These are phyloP conservation scores for Talaromyces sp. DNA, from an alignment of 2,329 filamentous ascomycete genomes.

Conservation along the genomic window DNA sequence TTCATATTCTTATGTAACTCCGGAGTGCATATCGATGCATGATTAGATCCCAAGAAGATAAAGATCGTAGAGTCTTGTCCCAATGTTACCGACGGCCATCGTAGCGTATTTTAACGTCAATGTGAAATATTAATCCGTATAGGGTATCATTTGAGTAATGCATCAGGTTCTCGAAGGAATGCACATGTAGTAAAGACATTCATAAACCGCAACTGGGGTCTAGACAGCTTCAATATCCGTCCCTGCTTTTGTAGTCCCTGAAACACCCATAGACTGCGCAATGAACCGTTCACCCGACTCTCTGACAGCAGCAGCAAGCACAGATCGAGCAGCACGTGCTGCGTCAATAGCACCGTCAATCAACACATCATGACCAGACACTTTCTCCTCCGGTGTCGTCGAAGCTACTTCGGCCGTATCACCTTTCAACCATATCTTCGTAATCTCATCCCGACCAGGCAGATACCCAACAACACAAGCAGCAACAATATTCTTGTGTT, in stretches of 20 bases:
- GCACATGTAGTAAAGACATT: not conserved
- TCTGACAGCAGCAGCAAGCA: slow-evolving; percentile 61
- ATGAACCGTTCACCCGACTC: slow-evolving; percentile 53
- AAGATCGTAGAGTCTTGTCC: not conserved
- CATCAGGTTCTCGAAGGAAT: not conserved
- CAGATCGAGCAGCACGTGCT: slow-evolving; percentile 58
- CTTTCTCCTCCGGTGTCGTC: slow-evolving; percentile 29
- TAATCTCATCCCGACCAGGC: slow-evolving; percentile 82
- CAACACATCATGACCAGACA: slow-evolving; percentile 51
- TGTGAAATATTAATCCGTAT: not conserved
- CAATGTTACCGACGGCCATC: not conserved
- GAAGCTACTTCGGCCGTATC: slow-evolving; percentile 45
- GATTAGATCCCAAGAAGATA: not conserved
- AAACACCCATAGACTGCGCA: slow-evolving; percentile 23
- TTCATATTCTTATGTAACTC: not conserved
- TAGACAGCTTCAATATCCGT: slow-evolving; percentile 24
- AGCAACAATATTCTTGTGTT: slow-evolving; percentile 74
- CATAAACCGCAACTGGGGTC: not conserved
- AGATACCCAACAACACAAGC: slow-evolving; percentile 91
- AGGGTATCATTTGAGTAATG: slow-evolving; percentile 1
- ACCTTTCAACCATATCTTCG: slow-evolving; percentile 92
- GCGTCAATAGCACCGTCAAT: slow-evolving; percentile 65
- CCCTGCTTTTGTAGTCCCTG: slow-evolving; percentile 14
- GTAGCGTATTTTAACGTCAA: not conserved
- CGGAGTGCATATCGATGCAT: not conserved